These are phyloP conservation scores for Coemansia sp. DNA, from an alignment of 371 early-diverging fungal species.

Conservation along the genomic window DNA sequence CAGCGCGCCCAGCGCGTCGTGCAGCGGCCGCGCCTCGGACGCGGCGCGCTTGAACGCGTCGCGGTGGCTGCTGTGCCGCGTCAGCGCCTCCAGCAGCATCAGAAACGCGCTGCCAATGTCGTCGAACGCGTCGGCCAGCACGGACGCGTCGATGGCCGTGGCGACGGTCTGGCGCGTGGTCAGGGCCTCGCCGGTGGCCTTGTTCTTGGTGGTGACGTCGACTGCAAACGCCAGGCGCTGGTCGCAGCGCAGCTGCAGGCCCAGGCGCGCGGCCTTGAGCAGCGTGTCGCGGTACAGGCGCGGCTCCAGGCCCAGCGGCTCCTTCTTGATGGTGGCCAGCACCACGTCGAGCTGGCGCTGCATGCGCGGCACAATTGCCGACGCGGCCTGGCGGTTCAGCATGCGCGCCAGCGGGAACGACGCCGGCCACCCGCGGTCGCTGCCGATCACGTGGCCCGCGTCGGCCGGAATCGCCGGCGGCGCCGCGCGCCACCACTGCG, in stretches of 20 bases:
- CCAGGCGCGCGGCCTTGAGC: constrained; percentile 40
- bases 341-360: constrained; percentile 50
- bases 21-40: constrained; percentile 34
- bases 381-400: constrained; percentile 42
- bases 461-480: constrained; percentile 3
- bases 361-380: constrained; percentile 48
- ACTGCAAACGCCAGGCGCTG: constrained; percentile 3
- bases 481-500: constrained; percentile 49
- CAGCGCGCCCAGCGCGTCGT: constrained; percentile 21
- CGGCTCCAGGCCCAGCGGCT: constrained; percentile 52
- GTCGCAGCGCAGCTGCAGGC: constrained; percentile 19
- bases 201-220: constrained; percentile 3
- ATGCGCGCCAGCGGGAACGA: constrained; percentile 47
- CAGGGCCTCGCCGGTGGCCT: background rate
- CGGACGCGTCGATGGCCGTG: constrained; percentile 5
- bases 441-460: constrained; percentile 20
- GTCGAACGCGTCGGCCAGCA: constrained; percentile 27
- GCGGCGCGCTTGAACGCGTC: constrained; percentile 40
- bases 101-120: constrained; percentile 37
- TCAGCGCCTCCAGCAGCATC: constrained; percentile 44
- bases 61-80: constrained; percentile 43
- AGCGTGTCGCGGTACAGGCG: constrained; percentile 51
- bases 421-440: constrained; percentile 37
- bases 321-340: constrained; percentile 43
- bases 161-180: background rate